These are phyloP conservation scores for Phytopythium vexans DNA, from an alignment of 352 stramenopile genomes.

Conservation along the genomic window DNA sequence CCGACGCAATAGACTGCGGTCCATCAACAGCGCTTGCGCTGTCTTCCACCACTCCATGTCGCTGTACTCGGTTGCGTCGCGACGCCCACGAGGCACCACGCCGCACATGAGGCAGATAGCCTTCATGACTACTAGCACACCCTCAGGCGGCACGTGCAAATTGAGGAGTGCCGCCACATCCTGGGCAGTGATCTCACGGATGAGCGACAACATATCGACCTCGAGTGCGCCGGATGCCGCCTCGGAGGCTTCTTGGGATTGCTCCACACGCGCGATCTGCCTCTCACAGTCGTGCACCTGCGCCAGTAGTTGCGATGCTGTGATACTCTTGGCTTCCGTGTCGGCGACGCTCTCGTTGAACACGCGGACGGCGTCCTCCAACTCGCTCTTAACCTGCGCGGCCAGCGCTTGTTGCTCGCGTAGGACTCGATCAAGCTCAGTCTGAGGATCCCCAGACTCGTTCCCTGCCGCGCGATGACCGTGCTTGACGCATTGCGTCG, in stretches of 20 bases:
- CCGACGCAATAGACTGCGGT: constrained; percentile 57
- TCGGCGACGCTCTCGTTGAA: constrained; percentile 77
- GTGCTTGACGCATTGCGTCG: constrained; percentile 41
- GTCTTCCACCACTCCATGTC: constrained; percentile 82
- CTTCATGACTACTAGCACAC: constrained; percentile 64
- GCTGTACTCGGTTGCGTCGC: constrained; percentile 63
- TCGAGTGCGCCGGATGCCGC: constrained; percentile 56
- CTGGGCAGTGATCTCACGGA: constrained; percentile 66
- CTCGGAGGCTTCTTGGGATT: constrained; percentile 39
- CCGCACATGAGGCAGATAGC: constrained; percentile 70
- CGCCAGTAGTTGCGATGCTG: constrained; percentile 34
- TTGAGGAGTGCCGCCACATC: constrained; percentile 72
- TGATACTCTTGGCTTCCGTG: constrained; percentile 57
- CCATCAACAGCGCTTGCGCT: constrained; percentile 75
- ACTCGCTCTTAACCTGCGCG: constrained; percentile 12
- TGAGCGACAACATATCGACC: constrained; percentile 52
- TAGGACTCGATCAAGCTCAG: constrained; percentile 19
- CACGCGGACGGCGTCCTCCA: constrained; percentile 40
- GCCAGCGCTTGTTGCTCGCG: constrained; percentile 15
- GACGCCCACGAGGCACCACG: constrained; percentile 44
- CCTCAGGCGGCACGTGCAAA: constrained; percentile 41
- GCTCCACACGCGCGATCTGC: constrained; percentile 50
- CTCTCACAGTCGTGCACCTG: constrained; percentile 53
- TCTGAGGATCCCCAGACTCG: constrained; percentile 8
- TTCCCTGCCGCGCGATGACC: constrained; percentile 11